Evolutionary conservation across 306 rosid species (phyloP), one percentile per base, ranked within the genome.

Genomic region (Vigna angularis): DNA sequence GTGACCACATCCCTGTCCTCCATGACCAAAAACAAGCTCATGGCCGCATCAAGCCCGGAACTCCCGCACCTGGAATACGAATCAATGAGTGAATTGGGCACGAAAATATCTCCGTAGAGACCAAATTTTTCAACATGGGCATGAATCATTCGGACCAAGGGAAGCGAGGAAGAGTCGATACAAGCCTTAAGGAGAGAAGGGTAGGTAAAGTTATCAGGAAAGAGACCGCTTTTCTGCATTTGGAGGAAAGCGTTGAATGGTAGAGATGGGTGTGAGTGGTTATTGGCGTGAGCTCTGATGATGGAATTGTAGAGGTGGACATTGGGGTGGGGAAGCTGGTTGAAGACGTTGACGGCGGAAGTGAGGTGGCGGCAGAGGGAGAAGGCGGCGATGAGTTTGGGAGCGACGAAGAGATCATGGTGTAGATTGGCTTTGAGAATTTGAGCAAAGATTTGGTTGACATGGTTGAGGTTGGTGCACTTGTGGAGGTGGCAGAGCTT

Each of bases 391-490:
- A 93, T 79, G 82, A 93, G 98, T 42, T 90, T 90, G 5, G 93
- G 96, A 12, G 86, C 89, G 2, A 87, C 75, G 73, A 73, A 86
- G 78, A 65, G 90, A 74, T 90, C 96, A 18, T 79, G 85, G 79
- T 89, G 96, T 50, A 86, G 92, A 75, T 86, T 4, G 76, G 82
- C 66, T 84, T 90, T 93, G 87, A 93, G 88, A 24, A 93, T 51
- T 79, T 93, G 96, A 13, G 94, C 94, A 51, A 89, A 91, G 49
- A 88, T 48, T 88, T 93, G 98, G 83, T 93, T 91, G 1, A 88
- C 18, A n/a, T 48, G 71, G 77, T 85, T 44, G 9, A 90, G 71
- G 78, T 89, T 86, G 18, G 86, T 40, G 82, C 97, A 92, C 24
- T 80, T 85, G 79, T 88, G 95, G 44, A 94, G 93, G 63, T 85